phyloP scores from a whole-genome alignment of 1,139 yeast species.

The Zygoascus meyerae region DNA sequence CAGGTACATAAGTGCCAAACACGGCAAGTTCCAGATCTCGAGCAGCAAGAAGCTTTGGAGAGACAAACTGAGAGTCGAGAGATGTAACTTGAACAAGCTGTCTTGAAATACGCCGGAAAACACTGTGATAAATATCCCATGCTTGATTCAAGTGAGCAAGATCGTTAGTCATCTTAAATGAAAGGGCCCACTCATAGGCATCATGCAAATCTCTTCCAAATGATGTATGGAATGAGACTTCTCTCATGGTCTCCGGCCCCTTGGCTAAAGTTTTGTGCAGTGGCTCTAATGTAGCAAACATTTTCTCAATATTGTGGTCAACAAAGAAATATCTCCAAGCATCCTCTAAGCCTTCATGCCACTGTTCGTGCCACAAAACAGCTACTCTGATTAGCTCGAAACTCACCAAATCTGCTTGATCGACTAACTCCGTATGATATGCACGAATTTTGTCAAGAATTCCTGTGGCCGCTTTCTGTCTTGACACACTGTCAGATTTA shows the following conservation, averaged over 20 bases:
- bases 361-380: conserved; percentile 94
- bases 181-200: conserved; percentile 90
- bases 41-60: conserved; percentile 75
- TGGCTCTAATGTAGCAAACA: conserved; percentile 89
- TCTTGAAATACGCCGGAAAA: conserved; percentile 83
- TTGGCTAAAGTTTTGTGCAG: conserved; percentile 73
- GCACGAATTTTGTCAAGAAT: conserved; percentile 89
- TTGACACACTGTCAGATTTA: conserved; percentile 81
- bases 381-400: conserved; percentile 91
- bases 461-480: conserved; percentile 87
- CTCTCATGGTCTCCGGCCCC: conserved; percentile 91
- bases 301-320: conserved; percentile 89
- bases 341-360: conserved; percentile 98
- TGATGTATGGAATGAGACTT: conserved; percentile 86
- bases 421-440: conserved; percentile 78
- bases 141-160: conserved; percentile 89
- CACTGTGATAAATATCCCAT: conserved; percentile 94
- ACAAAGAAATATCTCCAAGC: conserved; percentile 93
- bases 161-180: conserved; percentile 79
- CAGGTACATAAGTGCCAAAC: conserved; percentile 90
- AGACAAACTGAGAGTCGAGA: conserved; percentile 85
- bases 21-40: conserved; percentile 79
- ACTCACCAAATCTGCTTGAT: conserved; percentile 92
- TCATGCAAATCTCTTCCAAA: conserved; percentile 91
- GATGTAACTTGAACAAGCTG: conserved; percentile 84